phyloP scores from a whole-genome alignment of 2,329 filamentous ascomycete species.

The Fusarium albidum region DNA sequence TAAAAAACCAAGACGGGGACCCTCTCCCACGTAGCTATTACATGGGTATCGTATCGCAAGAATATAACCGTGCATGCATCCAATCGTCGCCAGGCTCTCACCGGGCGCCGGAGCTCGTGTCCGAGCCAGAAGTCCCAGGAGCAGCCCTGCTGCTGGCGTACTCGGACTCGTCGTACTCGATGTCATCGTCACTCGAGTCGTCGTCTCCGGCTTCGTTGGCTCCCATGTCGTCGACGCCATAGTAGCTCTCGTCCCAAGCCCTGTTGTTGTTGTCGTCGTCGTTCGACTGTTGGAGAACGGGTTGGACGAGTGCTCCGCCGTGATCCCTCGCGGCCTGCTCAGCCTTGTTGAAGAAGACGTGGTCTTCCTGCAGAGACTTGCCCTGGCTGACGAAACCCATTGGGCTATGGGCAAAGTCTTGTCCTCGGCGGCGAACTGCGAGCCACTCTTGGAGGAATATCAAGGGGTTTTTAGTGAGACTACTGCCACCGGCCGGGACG shows the following conservation, averaged over 20 bases:
- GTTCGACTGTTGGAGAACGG: slow-evolving; percentile 4
- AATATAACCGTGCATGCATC: too few species aligned
- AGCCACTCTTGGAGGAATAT: slow-evolving; percentile 67
- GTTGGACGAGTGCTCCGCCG: slow-evolving; percentile 7
- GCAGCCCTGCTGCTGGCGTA: slow-evolving; percentile 26
- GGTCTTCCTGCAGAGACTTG: slow-evolving; percentile 54
- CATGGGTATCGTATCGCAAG: too few species aligned
- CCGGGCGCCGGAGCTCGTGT: background rate
- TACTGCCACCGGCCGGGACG: background rate
- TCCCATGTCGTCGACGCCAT: slow-evolving; percentile 40
- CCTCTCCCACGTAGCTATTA: too few species aligned
- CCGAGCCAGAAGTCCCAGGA: background rate
- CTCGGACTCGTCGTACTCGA: slow-evolving; percentile 37
- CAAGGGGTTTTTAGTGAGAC: slow-evolving; percentile 43
- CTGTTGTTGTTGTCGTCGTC: slow-evolving; percentile 5
- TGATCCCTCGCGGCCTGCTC: background rate
- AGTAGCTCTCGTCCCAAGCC: slow-evolving; percentile 24
- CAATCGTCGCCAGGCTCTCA: background rate
- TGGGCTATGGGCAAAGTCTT: slow-evolving; percentile 66
- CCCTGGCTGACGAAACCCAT: slow-evolving; percentile 66
- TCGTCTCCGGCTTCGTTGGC: slow-evolving; percentile 32
- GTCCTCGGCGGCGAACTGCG: slow-evolving; percentile 59
- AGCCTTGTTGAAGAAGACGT: slow-evolving; percentile 58
- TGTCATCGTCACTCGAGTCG: slow-evolving; percentile 33
- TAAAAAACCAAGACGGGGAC: too few species aligned